Percentiles rank a stretch among this genome's conserved stretches.
Evolutionary conservation across 2,329 filamentous ascomycete genomes (phyloP).

Genomic region (Colletotrichum gloeosporioides): DNA sequence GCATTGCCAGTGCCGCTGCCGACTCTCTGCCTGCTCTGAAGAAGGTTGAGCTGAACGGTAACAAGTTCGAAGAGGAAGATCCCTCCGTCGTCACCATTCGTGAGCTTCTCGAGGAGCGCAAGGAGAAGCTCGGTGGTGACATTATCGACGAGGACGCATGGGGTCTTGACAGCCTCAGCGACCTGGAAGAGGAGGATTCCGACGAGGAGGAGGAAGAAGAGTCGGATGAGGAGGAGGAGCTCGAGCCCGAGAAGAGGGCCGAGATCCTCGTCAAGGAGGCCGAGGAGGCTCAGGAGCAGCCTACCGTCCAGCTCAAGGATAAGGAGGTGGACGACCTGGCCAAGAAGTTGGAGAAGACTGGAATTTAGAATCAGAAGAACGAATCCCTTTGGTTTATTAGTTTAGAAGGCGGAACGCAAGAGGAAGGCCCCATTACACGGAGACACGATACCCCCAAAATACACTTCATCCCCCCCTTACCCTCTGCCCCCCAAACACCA

Average conservation of each 20-base stretch:
- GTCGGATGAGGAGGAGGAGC: conserved; percentile 67
- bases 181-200: conserved; percentile 81
- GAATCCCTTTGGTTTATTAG: conserved; percentile 12
- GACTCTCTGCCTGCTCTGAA: conserved; percentile 75
- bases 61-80: conserved; percentile 91
- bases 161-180: conserved; percentile 85
- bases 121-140: conserved; percentile 73
- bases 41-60: conserved; percentile 93
- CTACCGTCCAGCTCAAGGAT: conserved; percentile 73
- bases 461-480: conserved; percentile 11
- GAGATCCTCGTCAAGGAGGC: conserved; percentile 75
- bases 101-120: conserved; percentile 76
- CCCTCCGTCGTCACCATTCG: conserved; percentile 71
- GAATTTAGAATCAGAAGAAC: conserved; percentile 43
- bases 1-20: conserved; percentile 71
- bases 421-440: conserved; percentile 13
- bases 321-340: conserved; percentile 84
- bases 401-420: conserved; percentile 22
- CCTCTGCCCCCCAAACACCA: not conserved
- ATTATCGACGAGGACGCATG: conserved; percentile 78
- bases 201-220: conserved; percentile 73
- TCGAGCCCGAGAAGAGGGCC: conserved; percentile 66
- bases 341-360: conserved; percentile 75
- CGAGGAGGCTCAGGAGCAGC: conserved; percentile 75
- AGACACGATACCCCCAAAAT: conserved; percentile 24